Evolutionary conservation across 176 grass and related monocot species (phyloP).

Genomic region (Hyparrhenia diplandra): DNA sequence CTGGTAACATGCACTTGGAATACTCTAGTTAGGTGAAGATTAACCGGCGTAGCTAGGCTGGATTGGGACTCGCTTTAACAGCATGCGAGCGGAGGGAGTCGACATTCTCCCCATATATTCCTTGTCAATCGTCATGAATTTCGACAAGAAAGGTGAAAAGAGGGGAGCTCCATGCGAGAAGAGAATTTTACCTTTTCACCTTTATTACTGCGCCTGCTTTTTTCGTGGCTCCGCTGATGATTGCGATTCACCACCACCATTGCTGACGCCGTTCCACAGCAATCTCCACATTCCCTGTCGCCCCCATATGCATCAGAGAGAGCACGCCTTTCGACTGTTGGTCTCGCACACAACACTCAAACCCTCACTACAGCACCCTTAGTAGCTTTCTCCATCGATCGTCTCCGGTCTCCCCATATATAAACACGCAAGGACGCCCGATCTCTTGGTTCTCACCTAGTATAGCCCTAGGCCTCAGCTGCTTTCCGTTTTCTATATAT

Average conservation of each 20-base stretch:
- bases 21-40: slow-evolving; percentile 5
- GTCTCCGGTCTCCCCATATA: slow-evolving; percentile 41
- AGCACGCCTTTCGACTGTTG: slow-evolving; percentile 44
- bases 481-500: slow-evolving; percentile 3
- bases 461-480: slow-evolving; percentile 1
- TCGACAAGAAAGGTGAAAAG: slow-evolving; percentile 52
- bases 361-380: neutral
- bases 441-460: neutral
- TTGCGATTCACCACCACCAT: slow-evolving; percentile 30
- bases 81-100: slow-evolving; percentile 11
- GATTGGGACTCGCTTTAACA: slow-evolving; percentile 21
- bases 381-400: slow-evolving; percentile 10
- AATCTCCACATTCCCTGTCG: slow-evolving; percentile 45
- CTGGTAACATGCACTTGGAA: neutral
- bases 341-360: slow-evolving; percentile 36
- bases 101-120: slow-evolving; percentile 24
- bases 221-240: slow-evolving; percentile 43
- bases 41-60: neutral
- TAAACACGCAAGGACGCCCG: slow-evolving; percentile 17
- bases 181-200: slow-evolving; percentile 31
- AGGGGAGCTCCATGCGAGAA: slow-evolving; percentile 44
- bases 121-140: slow-evolving; percentile 49
- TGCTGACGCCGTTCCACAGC: slow-evolving; percentile 57
- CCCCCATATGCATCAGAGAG: slow-evolving; percentile 32
- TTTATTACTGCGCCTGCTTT: slow-evolving; percentile 40